Percentiles rank a stretch among this genome's conserved stretches.
These are phyloP conservation scores for Kodamaea ohmeri DNA, from an alignment of 1,139 yeast species.

Conservation along the genomic window DNA sequence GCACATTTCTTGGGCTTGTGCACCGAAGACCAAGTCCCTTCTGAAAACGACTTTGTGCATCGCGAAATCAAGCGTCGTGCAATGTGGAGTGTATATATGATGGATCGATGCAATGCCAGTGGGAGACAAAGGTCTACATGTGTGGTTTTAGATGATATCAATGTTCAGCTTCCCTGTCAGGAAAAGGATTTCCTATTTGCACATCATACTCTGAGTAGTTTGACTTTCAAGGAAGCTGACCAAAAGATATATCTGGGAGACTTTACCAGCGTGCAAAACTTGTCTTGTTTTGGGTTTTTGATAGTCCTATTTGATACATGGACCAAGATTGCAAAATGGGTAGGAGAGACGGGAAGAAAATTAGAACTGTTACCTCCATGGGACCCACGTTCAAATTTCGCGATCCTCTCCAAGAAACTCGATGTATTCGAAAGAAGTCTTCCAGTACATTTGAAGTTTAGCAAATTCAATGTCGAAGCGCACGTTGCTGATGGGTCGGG, in stretches of 20 bases:
- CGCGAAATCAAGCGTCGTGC: slow-evolving; percentile 34
- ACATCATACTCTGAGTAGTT: slow-evolving; percentile 13
- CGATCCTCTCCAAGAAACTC: slow-evolving; percentile 21
- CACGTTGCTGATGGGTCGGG: slow-evolving; percentile 34
- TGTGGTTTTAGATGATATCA: slow-evolving; percentile 25
- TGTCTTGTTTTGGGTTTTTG: slow-evolving; percentile 25
- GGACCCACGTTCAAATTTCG: slow-evolving; percentile 25
- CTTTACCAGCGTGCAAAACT: slow-evolving; percentile 4
- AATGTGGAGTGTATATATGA: slow-evolving; percentile 41
- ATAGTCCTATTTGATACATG: slow-evolving; percentile 32
- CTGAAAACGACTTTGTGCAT: slow-evolving; percentile 11
- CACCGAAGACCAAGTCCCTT: slow-evolving; percentile 15
- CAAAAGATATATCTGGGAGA: slow-evolving; percentile 12
- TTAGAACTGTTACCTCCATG: slow-evolving; percentile 29
- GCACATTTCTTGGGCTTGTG: slow-evolving; percentile 37
- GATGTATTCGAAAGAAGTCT: slow-evolving; percentile 21
- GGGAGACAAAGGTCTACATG: slow-evolving; percentile 35
- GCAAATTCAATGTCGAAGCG: slow-evolving; percentile 27
- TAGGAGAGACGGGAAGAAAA: slow-evolving; percentile 30
- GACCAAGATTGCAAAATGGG: slow-evolving; percentile 35
- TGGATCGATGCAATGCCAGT: slow-evolving; percentile 41
- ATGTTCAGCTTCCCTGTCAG: slow-evolving; percentile 22
- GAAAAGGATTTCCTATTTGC: slow-evolving; percentile 29
- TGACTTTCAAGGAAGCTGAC: slow-evolving; percentile 17
- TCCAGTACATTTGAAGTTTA: slow-evolving; percentile 25